A percentile compares a stretch with the other conserved stretches of the same genome.
Evolutionary conservation across 257 asterid species (phyloP).

Genomic region (Plectranthus barbatus): DNA sequence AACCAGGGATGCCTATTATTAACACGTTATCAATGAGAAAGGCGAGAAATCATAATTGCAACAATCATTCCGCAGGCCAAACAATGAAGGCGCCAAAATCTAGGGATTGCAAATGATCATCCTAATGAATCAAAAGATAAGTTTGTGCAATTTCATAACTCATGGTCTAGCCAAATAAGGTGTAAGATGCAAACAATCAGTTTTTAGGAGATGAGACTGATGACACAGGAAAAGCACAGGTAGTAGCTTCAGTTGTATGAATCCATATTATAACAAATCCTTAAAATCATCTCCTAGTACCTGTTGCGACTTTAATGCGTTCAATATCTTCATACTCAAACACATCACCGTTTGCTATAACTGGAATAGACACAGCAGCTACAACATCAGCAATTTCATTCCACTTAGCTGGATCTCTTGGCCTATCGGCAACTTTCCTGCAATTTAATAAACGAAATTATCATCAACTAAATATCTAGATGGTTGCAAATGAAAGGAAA

Average conservation of each 20-base stretch:
- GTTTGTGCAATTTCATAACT: not conserved
- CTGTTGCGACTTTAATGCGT: conserved; percentile 71
- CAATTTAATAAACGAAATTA: conserved; percentile 9
- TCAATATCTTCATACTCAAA: conserved; percentile 77
- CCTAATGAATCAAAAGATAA: not conserved
- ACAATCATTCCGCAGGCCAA: not conserved
- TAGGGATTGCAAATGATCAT: not conserved
- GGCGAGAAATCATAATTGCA: not conserved
- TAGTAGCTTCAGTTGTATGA: not conserved
- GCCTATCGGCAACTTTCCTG: conserved; percentile 91
- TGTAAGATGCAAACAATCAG: not conserved
- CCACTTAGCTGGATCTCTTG: conserved; percentile 98
- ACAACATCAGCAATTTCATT: conserved; percentile 82
- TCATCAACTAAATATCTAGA: not conserved
- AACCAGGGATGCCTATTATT: conserved; percentile 2
- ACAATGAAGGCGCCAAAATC: not conserved
- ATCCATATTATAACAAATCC: not conserved
- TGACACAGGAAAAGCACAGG: not conserved
- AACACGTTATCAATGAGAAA: not conserved
- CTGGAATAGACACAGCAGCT: conserved; percentile 81
- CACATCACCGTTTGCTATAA: conserved; percentile 93
- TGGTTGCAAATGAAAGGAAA: conserved; percentile 5
- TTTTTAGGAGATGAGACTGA: conserved; percentile 1
- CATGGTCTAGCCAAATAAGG: not conserved
- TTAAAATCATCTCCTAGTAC: conserved; percentile 21